Evolutionary conservation across 2,329 filamentous ascomycete species (phyloP).

Genomic region (Pseudogymnoascus sp.): DNA sequence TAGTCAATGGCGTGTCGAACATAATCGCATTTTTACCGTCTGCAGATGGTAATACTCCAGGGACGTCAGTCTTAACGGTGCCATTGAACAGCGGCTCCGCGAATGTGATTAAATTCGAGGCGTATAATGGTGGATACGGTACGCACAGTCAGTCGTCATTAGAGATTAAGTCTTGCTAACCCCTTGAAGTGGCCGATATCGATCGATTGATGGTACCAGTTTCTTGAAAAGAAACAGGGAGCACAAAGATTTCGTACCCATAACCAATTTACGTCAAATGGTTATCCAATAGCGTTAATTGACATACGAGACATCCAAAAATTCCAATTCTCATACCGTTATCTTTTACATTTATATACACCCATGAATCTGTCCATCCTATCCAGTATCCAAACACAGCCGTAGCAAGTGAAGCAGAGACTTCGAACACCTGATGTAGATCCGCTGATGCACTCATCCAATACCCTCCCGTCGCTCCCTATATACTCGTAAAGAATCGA

Average conservation of each 20-base stretch:
- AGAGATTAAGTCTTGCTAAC: constrained; percentile 12
- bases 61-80: constrained; percentile 38
- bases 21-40: constrained; percentile 47
- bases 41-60: constrained; percentile 35
- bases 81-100: constrained; percentile 36
- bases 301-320: background rate
- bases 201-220: constrained; percentile 46
- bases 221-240: constrained; percentile 18
- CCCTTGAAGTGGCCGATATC: constrained; percentile 37
- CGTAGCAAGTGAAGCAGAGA: background rate
- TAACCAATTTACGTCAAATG: background rate
- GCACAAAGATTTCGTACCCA: background rate
- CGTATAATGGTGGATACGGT: constrained; percentile 32
- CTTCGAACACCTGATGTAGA: background rate
- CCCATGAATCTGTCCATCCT: background rate
- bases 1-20: constrained; percentile 44
- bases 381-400: background rate
- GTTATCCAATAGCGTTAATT: background rate
- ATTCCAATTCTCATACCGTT: background rate
- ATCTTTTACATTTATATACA: constrained; percentile 2
- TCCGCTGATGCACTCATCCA: background rate
- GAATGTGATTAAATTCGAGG: constrained; percentile 42
- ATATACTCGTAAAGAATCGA: background rate
- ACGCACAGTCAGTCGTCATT: constrained; percentile 13
- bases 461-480: background rate